A percentile compares a stretch with the other conserved stretches of the same genome.
Conservation (phyloP, 2,329 filamentous ascomycete species). For the Arthrobotrys iridis region DNA sequence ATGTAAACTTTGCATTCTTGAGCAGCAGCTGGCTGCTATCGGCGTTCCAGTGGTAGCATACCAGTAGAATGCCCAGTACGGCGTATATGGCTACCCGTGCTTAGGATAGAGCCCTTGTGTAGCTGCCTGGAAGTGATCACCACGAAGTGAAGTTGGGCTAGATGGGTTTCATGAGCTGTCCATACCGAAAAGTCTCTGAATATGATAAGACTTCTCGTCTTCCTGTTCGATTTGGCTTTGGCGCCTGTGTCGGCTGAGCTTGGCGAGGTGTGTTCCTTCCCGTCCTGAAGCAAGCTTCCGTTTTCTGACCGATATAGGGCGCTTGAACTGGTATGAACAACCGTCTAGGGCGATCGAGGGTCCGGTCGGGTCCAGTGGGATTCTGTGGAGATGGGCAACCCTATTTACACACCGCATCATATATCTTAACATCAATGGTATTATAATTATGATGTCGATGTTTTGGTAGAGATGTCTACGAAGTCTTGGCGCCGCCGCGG, state of each 20-base stretch:
- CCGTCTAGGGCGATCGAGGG: conserved; percentile 36
- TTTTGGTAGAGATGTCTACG: background rate
- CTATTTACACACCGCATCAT: background rate
- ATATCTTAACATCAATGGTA: background rate
- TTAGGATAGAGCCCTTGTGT: background rate
- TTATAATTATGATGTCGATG: conserved; percentile 9
- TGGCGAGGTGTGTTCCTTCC: conserved; percentile 46
- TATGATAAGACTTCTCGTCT: conserved; percentile 32
- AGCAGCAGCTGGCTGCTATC: background rate
- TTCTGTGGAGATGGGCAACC: background rate
- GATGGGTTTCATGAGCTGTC: conserved; percentile 35
- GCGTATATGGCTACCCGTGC: background rate
- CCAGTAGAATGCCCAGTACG: background rate
- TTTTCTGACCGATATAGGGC: conserved; percentile 35
- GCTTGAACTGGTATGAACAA: conserved; percentile 41
- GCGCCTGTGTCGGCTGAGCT: conserved; percentile 42
- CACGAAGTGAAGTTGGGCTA: conserved; percentile 6
- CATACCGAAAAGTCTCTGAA: background rate
- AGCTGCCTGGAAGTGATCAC: conserved; percentile 15
- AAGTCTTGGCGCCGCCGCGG: background rate
- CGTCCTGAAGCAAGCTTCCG: conserved; percentile 44
- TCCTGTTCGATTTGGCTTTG: conserved; percentile 34
- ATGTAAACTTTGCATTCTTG: conserved; percentile 27
- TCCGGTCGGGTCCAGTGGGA: background rate
- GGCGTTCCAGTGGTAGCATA: conserved; percentile 22